Evolutionary conservation across 108 stramenopile species (phyloP), one percentile per base, ranked within the genome.

Genomic region (Nitzschia putrida): DNA sequence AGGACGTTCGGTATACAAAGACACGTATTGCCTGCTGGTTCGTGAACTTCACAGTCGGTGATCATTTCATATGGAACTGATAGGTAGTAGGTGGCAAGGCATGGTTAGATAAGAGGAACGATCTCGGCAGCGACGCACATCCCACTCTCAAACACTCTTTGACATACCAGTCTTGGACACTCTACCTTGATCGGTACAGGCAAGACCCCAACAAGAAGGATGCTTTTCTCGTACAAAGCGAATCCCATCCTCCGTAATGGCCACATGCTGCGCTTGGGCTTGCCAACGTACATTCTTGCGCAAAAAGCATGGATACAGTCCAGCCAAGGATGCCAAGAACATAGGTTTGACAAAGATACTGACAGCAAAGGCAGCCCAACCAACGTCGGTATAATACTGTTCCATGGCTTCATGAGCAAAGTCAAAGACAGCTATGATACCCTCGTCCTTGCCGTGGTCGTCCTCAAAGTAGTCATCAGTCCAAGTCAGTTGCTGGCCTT

Each of bases 21-120:
- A 25, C 69, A 71, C 18, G 63, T 21, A 39, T 64, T 64, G 20
- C 76, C 69, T 14, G 69, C 69, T 38, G 69, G 76, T 43, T 80
- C 78, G 23, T 49, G 38, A 21, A 80, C 67, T 40, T 80, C 78
- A 69, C 78, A 80, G 39, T 80, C 78, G 7, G 78, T 80, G 16
- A 80, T 80, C 63, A 67, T 63, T 1, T 63, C 61, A 47, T 44
- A 63, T 22, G 61, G 61, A 23, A 63, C 61, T 63, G 20, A 6
- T 49, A 6, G 44, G 13, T 11, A 44, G 44, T 11, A 44, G 13
- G 44, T 44, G 44, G 44, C 44, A 44, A 44, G 44, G 13, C 13
- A 44, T 13, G 14, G 47, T 49, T 16, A 49, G 47, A 18, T 3
- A 49, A 49, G 18, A 2, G 47, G 18, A 18, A n/a, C n/a, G n/a